These are phyloP conservation scores for Fraxinus cuspidata DNA, from an alignment of 257 asterid genomes.

Conservation along the genomic window DNA sequence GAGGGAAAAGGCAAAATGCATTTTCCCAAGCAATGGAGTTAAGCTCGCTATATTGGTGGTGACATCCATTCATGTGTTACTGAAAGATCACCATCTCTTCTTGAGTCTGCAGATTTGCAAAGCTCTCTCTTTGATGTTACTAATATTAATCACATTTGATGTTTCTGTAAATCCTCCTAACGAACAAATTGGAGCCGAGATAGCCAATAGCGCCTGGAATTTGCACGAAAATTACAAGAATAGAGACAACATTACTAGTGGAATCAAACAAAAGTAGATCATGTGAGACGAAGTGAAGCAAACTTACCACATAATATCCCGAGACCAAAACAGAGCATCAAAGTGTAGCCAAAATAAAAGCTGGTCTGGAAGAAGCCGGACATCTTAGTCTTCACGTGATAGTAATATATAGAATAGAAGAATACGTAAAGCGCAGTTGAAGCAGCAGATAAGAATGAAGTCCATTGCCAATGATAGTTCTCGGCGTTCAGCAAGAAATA, in stretches of 20 bases:
- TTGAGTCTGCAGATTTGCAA: slow-evolving; percentile 11
- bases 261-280: background rate
- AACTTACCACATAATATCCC: slow-evolving; percentile 80
- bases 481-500: slow-evolving; percentile 87
- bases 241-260: background rate
- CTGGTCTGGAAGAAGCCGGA: slow-evolving; percentile 90
- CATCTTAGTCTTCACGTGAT: slow-evolving; percentile 76
- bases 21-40: background rate
- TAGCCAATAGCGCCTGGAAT: slow-evolving; percentile 53
- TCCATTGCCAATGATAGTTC: slow-evolving; percentile 91
- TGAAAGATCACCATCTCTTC: slow-evolving; percentile 17
- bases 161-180: slow-evolving; percentile 52
- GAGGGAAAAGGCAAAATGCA: slow-evolving; percentile 15
- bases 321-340: slow-evolving; percentile 81
- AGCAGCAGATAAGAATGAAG: slow-evolving; percentile 83
- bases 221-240: slow-evolving; percentile 7
- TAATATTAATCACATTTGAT: slow-evolving; percentile 47
- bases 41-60: slow-evolving; percentile 4
- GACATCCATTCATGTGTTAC: slow-evolving; percentile 14
- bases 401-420: slow-evolving; percentile 76
- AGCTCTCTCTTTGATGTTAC: slow-evolving; percentile 3
- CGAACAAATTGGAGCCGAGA: slow-evolving; percentile 50
- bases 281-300: background rate
- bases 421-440: slow-evolving; percentile 77
- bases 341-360: slow-evolving; percentile 80